Base-by-base conservation (phyloP, 2,329 filamentous ascomycete species). In the Neonectria hederae region DNA sequence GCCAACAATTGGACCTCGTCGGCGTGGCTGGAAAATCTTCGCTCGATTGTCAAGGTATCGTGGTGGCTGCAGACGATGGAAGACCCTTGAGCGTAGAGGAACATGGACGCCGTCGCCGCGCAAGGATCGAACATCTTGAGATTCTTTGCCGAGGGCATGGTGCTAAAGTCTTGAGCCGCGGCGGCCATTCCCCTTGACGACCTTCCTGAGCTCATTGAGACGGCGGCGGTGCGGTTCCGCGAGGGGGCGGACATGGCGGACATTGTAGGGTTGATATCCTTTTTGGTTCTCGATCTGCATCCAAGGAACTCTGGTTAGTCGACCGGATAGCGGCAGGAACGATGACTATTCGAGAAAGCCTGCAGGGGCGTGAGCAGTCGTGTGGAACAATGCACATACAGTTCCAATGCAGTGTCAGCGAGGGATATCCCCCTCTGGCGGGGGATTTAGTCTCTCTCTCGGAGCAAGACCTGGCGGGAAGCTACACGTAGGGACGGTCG, bases 1-100 rank as follows among this genome's bases (percentile, higher is more conserved):
- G 91, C 90, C 59, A 99, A 88, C 74, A 97, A 86, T 59, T 90
- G 86, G 30, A 99, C 89, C 69, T 97, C 90, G 67, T 97, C 92
- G 35, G 88, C 86, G 77, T 99, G 96, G 63, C 90, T 87, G 28
- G 92, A 89, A 76, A 98, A 98, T 19, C 92, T 87, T 65, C 94
- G 86, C 75, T 98, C 95, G 69, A 98, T 90, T 19, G 92, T 92
- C 59, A 99, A 82, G 4, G 92, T 97, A 76, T 98, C 95, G 80
- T 98, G 95, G 74, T 97, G 94, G 32, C 95, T 89, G 77, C 94
- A 96, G 24, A 97, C 85, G 63, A 99, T 89, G 7, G 90, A 88
- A 57, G 89, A 90, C 32, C 93, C 92, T 77, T 98, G 87, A 24
- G 93, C 90, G 79, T 97, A 97, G 26, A 99, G 86, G 69, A 99